Conservation (phyloP, 2,329 filamentous ascomycete genomes). For the Domatiomyces catenatus region DNA sequence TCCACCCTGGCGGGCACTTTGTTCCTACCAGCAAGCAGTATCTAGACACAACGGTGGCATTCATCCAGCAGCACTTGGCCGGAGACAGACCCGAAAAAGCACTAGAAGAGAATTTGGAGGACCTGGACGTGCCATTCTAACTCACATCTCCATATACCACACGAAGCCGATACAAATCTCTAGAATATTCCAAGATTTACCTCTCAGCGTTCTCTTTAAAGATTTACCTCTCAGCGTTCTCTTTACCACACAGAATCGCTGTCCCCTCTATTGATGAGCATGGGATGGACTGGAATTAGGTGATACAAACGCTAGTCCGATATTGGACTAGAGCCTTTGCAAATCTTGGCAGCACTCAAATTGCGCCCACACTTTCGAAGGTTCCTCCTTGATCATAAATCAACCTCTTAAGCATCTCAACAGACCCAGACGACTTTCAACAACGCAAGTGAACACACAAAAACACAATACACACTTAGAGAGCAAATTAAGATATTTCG, state of each 20-base stretch:
- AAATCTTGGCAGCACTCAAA: not conserved
- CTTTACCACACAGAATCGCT: too few species aligned
- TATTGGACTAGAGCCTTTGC: not conserved
- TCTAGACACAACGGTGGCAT: slow-evolving; percentile 58
- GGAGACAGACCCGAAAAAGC: slow-evolving; percentile 21
- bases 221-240: not conserved
- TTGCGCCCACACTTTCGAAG: not conserved
- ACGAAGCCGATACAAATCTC: not conserved
- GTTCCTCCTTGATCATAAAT: not conserved
- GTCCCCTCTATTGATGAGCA: too few species aligned
- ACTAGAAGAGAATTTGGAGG: slow-evolving; percentile 44
- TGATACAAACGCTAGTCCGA: not conserved
- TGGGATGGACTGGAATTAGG: not conserved
- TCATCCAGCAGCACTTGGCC: slow-evolving; percentile 42
- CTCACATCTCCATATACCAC: not conserved
- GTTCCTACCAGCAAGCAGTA: slow-evolving; percentile 72
- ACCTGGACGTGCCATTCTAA: slow-evolving; percentile 55
- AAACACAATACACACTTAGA: not conserved
- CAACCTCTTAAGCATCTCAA: not conserved
- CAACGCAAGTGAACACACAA: not conserved
- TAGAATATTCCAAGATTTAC: not conserved
- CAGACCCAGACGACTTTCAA: not conserved
- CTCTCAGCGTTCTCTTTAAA: not conserved
- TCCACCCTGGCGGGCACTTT: slow-evolving; percentile 82
- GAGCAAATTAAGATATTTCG: slow-evolving; percentile 22